Conservation (phyloP, 164 flowering plant species). For the Platanus orientalis region DNA sequence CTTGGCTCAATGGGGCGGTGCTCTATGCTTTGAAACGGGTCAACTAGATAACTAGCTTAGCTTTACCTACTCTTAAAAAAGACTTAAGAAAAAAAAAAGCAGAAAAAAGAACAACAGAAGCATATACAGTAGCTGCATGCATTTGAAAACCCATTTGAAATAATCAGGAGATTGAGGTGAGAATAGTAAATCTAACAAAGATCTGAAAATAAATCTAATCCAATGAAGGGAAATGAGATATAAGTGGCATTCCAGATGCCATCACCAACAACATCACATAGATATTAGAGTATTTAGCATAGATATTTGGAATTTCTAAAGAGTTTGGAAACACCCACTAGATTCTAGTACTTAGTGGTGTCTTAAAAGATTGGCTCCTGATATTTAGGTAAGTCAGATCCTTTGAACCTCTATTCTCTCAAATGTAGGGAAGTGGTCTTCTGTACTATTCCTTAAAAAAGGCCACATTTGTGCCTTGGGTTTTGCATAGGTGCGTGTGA, state of each 20-base stretch:
- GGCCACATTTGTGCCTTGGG: conserved; percentile 27
- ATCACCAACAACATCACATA: conserved; percentile 20
- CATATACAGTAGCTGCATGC: conserved; percentile 23
- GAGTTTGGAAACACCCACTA: conserved; percentile 23
- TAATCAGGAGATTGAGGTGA: conserved; percentile 11
- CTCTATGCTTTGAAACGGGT: conserved; percentile 28
- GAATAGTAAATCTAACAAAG: conserved; percentile 24
- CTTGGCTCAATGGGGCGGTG: conserved; percentile 51
- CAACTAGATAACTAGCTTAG: conserved; percentile 8
- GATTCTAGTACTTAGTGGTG: conserved; percentile 27
- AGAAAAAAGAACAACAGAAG: too few species aligned
- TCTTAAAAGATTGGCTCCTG: conserved; percentile 27
- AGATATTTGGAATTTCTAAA: conserved; percentile 41
- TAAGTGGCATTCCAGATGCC: too few species aligned
- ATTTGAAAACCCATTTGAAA: conserved; percentile 19
- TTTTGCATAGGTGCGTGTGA: conserved; percentile 10
- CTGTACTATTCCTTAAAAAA: conserved; percentile 31
- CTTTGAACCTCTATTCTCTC: conserved; percentile 33
- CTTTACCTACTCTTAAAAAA: conserved; percentile 7
- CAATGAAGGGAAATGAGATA: conserved; percentile 10
- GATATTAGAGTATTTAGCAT: conserved; percentile 40
- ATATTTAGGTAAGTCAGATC: conserved; percentile 25
- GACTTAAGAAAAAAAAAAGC: background rate
- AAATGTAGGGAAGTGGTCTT: conserved; percentile 33
- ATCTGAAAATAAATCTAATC: conserved; percentile 45